Percentiles rank a stretch among this genome's conserved stretches.
Conservation (phyloP, 78 protist genomes). For the Tieghemostelium lacteum region DNA sequence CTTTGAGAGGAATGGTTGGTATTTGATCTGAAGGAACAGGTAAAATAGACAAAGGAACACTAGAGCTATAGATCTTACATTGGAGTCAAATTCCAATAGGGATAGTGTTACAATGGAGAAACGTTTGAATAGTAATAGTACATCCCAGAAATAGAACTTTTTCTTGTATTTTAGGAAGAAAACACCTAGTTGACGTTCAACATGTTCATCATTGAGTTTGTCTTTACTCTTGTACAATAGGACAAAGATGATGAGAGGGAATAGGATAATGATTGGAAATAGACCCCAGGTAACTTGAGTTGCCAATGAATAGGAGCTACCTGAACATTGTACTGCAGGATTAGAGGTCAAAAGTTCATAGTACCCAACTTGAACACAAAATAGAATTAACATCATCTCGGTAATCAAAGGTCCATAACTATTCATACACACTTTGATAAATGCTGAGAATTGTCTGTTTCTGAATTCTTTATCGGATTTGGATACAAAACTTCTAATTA, state of each 20-base stretch:
- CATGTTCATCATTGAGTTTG: slow-evolving; percentile 18
- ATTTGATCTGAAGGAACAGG: slow-evolving; percentile 43
- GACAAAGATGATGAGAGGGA: slow-evolving; percentile 26
- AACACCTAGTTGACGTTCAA: slow-evolving; percentile 46
- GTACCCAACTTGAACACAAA: slow-evolving; percentile 39
- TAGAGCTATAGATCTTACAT: slow-evolving; percentile 9
- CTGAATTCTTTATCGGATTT: slow-evolving; percentile 16
- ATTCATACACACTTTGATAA: slow-evolving; percentile 72
- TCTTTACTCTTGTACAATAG: slow-evolving; percentile 6
- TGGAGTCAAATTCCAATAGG: not conserved
- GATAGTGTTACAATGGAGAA: slow-evolving; percentile 37
- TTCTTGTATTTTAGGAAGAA: slow-evolving; percentile 44
- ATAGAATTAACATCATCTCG: slow-evolving; percentile 45
- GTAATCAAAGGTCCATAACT: slow-evolving; percentile 58
- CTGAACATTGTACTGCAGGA: slow-evolving; percentile 41
- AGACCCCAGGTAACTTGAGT: slow-evolving; percentile 1
- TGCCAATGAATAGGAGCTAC: not conserved
- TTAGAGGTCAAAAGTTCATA: slow-evolving; percentile 32
- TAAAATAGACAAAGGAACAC: not conserved
- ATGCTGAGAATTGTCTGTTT: slow-evolving; percentile 70
- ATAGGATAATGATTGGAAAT: not conserved
- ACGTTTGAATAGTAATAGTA: slow-evolving; percentile 19
- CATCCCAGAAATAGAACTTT: slow-evolving; percentile 67
- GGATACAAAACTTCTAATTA: not conserved
- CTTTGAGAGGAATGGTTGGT: slow-evolving; percentile 25